phyloP scores from a whole-genome alignment of 73 alveolate species.

The Paramecium pentaurelia region DNA sequence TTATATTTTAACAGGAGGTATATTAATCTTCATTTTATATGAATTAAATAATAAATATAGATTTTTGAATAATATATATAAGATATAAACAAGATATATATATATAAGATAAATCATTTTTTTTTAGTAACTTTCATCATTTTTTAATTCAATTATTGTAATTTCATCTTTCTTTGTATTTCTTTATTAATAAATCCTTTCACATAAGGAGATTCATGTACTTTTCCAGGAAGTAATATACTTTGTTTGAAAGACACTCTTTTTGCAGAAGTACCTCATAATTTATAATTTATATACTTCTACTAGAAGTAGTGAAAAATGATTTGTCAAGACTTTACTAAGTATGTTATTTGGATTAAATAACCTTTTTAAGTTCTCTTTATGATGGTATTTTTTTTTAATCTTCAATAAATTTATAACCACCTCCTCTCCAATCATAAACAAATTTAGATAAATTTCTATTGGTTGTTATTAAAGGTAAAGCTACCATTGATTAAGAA shows the following conservation, averaged over 20 bases:
- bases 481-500: not conserved
- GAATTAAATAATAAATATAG: too few species aligned
- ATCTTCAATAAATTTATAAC: not conserved
- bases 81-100: not conserved
- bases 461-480: not conserved
- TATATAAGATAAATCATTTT: not conserved
- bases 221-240: not conserved
- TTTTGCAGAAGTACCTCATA: not conserved
- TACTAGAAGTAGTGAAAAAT: not conserved
- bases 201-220: constrained; percentile 31
- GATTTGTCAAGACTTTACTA: not conserved
- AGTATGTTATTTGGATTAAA: not conserved
- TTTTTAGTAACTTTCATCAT: constrained; percentile 1
- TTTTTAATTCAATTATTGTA: constrained; percentile 3
- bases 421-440: constrained; percentile 41
- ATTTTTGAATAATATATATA: not conserved
- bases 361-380: not conserved
- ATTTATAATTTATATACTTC: not conserved
- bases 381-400: not conserved
- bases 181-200: constrained; percentile 23
- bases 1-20: too few species aligned
- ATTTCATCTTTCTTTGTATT: constrained; percentile 1
- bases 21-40: too few species aligned
- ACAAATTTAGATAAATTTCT: constrained; percentile 30
- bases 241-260: not conserved